phyloP scores from a whole-genome alignment of 305 asterid genomes.

The Solanum aculeatissimum region DNA sequence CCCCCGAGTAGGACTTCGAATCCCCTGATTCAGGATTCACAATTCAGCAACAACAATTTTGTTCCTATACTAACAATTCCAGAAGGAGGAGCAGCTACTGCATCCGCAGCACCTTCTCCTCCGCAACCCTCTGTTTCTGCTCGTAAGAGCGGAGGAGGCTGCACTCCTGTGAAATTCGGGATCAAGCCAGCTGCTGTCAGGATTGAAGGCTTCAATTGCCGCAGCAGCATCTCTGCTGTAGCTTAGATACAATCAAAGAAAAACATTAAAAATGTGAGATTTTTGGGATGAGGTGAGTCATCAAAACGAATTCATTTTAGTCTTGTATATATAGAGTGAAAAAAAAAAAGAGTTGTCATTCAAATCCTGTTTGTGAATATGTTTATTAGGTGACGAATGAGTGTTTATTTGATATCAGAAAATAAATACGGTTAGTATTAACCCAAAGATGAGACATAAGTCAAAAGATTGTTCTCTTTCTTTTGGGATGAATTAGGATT shows the following conservation, averaged over 20 bases:
- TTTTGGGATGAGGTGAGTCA: slow-evolving; percentile 14
- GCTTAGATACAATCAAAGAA: slow-evolving; percentile 19
- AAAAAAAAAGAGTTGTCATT: background rate
- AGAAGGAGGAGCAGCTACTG: background rate
- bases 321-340: slow-evolving; percentile 27
- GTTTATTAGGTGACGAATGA: slow-evolving; percentile 2
- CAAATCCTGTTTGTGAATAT: slow-evolving; percentile 1
- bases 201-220: slow-evolving; percentile 66
- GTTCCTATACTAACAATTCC: slow-evolving; percentile 20
- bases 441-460: background rate
- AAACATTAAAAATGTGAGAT: background rate
- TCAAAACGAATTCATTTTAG: slow-evolving; percentile 10
- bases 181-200: slow-evolving; percentile 43
- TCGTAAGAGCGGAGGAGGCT: slow-evolving; percentile 27
- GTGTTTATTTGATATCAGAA: background rate
- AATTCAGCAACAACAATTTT: slow-evolving; percentile 27
- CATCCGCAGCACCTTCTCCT: background rate
- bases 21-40: slow-evolving; percentile 44
- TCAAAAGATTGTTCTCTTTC: background rate
- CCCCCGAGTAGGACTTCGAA: slow-evolving; percentile 52
- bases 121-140: slow-evolving; percentile 11
- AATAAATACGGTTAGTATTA: background rate
- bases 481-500: background rate
- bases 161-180: slow-evolving; percentile 32
- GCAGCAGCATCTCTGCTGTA: slow-evolving; percentile 43